Base-by-base conservation (phyloP, 129 eudicot genomes). In the Saussurea involucrata region DNA sequence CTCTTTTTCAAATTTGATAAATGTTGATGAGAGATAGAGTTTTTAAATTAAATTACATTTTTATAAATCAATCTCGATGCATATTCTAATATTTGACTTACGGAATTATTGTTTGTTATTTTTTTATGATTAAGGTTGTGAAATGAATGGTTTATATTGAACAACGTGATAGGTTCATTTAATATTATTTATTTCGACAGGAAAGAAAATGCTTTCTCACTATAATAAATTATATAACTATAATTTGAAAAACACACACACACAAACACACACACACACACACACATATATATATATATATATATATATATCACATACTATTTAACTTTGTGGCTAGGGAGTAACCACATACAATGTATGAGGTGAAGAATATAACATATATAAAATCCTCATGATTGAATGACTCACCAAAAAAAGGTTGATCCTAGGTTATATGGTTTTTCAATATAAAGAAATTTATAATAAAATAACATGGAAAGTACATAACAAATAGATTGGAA, bases 301-400 rank as follows among this genome's bases (percentile, higher is more conserved):
- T 37, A n/a, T 49, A 33, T 5, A 60, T 74, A 36, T 21, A 31
- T 58, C 55, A 21, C 44, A n/a, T 32, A 73, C n/a, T n/a, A 53
- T 60, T 12, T 22, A 20, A 74, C 55, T 74, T 72, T 74, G 78
- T 74, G 78, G 78, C 58, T 60, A 60, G 78, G 78, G 78, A 58
- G 78, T 60, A 74, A 74, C 78, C 76, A 74, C 69, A 60, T 22
- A 60, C 20, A 60, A 58, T 18, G 33, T 74, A 58, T 33, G 78
- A 74, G 78, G 69, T 33, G 6, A 65, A 44, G 78, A 74, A 58
- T 60, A 57, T 74, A 33, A 32, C 57, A 60, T 60, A 53, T 27
- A 20, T 34, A 60, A 74, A 74, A 32, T 74, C 57, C 69, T 74
- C 69, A 73, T 73, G 53, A 73, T 55, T 57, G 77, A 58, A 32